phyloP scores from a whole-genome alignment of 1,284 basidiomycete species.

The Sporisorium exsertum region DNA sequence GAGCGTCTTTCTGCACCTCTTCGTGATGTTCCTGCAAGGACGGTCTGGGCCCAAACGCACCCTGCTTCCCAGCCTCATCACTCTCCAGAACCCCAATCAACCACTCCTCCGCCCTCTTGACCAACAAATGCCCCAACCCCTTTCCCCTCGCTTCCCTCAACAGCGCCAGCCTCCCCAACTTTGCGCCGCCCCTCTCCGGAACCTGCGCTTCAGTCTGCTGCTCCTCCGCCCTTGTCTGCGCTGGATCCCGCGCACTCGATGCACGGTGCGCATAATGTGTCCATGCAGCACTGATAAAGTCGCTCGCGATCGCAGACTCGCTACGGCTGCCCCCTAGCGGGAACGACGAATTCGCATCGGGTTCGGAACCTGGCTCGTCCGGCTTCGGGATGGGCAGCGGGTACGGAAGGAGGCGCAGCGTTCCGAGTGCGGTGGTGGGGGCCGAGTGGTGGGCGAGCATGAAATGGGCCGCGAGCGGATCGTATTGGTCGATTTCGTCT shows the following conservation, averaged over 20 bases:
- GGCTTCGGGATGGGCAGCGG: conserved; percentile 43
- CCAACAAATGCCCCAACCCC: conserved; percentile 33
- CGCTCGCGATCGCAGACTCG: conserved; percentile 31
- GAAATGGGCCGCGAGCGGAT: conserved; percentile 49
- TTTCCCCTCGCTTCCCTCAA: conserved; percentile 45
- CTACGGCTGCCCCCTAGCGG: conserved; percentile 39
- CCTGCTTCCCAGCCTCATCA: conserved; percentile 18
- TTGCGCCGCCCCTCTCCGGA: conserved; percentile 36
- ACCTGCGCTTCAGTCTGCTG: conserved; percentile 11
- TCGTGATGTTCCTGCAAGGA: not conserved
- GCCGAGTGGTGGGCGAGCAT: conserved; percentile 17
- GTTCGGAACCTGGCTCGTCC: conserved; percentile 24
- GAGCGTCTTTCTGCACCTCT: not conserved
- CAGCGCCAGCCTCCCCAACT: conserved; percentile 45
- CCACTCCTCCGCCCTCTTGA: conserved; percentile 40
- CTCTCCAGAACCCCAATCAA: conserved; percentile 12
- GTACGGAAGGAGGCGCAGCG: conserved; percentile 40
- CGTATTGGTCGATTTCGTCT: conserved; percentile 64
- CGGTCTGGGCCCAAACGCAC: conserved; percentile 38
- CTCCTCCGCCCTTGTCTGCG: conserved; percentile 35
- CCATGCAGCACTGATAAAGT: conserved; percentile 43
- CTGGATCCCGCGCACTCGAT: conserved; percentile 17
- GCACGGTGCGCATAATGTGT: conserved; percentile 4
- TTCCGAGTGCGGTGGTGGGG: conserved; percentile 21
- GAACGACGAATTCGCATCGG: conserved; percentile 17